Percentiles rank a stretch among this genome's conserved stretches.
These are phyloP conservation scores for Boletus sensibilis DNA, from an alignment of 768 basidiomycete species.

Conservation along the genomic window DNA sequence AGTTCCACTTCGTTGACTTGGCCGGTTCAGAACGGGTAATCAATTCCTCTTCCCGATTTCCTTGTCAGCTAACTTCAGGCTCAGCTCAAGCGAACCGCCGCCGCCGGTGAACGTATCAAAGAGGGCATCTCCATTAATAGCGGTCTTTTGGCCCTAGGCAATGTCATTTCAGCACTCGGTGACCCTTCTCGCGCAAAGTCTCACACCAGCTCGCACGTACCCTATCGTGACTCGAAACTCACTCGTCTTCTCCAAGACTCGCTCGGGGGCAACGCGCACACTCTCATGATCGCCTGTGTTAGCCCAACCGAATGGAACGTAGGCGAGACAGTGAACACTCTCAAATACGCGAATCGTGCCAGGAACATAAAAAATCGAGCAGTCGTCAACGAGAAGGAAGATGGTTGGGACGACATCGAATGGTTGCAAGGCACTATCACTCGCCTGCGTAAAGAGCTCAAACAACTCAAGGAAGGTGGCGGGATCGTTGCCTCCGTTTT, in stretches of 20 bases:
- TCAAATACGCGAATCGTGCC: conserved; percentile 97
- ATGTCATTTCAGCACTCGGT: conserved; percentile 96
- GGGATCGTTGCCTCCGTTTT: conserved; percentile 23
- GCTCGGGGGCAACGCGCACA: conserved; percentile 95
- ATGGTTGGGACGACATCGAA: conserved; percentile 98
- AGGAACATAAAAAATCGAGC: conserved; percentile 96
- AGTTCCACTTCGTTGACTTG: conserved; percentile 98
- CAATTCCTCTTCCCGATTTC: conserved; percentile 4
- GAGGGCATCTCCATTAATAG: conserved; percentile 99
- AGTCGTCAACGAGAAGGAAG: conserved; percentile 89
- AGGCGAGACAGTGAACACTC: conserved; percentile 88
- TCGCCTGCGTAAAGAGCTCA: conserved; percentile 85
- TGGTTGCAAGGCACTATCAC: conserved; percentile 88
- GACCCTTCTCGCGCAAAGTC: conserved; percentile 88
- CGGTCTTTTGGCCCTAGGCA: conserved; percentile 92
- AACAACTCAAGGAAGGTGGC: conserved; percentile 71
- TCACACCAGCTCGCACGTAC: conserved; percentile 83
- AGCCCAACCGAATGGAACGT: conserved; percentile 96
- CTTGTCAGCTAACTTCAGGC: conserved; percentile 20
- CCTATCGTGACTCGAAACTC: conserved; percentile 98
- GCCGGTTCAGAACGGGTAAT: conserved; percentile 92
- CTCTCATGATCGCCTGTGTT: conserved; percentile 98
- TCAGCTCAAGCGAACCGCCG: conserved; percentile 93
- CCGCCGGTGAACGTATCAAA: conserved; percentile 93
- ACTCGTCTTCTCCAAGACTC: conserved; percentile 80